A percentile compares a stretch with the other conserved stretches of the same genome.
phyloP scores from a whole-genome alignment of 1,284 basidiomycete genomes.

The Pyrrhoderma noxium region DNA sequence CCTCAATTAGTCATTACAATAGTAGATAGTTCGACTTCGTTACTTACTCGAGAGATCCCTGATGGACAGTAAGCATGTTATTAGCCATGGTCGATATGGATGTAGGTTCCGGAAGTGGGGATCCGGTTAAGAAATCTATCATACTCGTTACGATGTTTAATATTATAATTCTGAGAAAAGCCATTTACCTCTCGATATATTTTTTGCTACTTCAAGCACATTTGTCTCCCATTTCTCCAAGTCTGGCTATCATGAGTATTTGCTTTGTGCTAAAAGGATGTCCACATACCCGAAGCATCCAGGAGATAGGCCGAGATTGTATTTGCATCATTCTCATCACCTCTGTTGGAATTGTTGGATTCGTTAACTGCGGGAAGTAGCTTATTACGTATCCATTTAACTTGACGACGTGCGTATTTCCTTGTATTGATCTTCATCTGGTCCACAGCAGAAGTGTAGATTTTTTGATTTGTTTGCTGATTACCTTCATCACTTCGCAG shows the following conservation, averaged over 20 bases:
- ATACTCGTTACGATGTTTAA: background rate
- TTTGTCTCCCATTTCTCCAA: conserved; percentile 49
- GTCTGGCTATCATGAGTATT: conserved; percentile 30
- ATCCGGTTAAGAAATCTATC: conserved; percentile 53
- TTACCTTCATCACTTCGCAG: conserved; percentile 26
- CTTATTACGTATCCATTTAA: conserved; percentile 91
- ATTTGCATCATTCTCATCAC: conserved; percentile 26
- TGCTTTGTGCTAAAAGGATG: too few species aligned
- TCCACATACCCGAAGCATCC: conserved; percentile 73
- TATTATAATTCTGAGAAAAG: background rate
- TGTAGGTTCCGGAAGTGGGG: conserved; percentile 51
- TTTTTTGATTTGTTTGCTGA: conserved; percentile 7
- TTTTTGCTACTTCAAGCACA: conserved; percentile 44
- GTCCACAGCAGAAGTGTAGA: conserved; percentile 58
- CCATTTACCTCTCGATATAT: conserved; percentile 41
- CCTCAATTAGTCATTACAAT: background rate
- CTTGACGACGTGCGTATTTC: conserved; percentile 88
- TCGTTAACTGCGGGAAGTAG: conserved; percentile 69
- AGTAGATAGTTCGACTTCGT: conserved; percentile 23
- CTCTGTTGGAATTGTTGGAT: conserved; percentile 36
- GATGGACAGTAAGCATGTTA: conserved; percentile 37
- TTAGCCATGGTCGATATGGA: conserved; percentile 50
- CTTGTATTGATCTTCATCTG: conserved; percentile 84
- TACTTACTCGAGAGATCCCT: conserved; percentile 43
- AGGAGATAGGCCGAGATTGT: conserved; percentile 45